Base-by-base conservation (phyloP, 176 grass and related monocot species). In the Poa pratensis region DNA sequence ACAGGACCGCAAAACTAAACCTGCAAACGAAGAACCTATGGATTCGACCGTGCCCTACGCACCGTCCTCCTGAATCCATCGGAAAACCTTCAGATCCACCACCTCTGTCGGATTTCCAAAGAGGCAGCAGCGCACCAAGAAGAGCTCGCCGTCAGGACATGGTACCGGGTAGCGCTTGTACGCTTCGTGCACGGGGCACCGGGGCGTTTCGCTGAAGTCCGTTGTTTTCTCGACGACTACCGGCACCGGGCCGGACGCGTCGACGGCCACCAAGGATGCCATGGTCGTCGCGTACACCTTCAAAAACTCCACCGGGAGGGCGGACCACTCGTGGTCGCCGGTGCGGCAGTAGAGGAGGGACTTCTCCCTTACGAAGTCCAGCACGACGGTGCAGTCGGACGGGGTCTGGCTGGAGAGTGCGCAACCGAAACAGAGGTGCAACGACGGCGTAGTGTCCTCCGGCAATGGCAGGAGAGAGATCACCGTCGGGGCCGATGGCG, bases 311-410 rank as follows among this genome's bases (percentile, higher is more conserved):
- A 43, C 27, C 16, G 48, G 49, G 16, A 75, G 35, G 49, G 24
- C 7, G 27, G 73, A 75, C 73, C 73, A 75, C 16, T 34, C 48
- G 17, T 26, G 8, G 73, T 75, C 73, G 17, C 27, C 49, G 9
- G 48, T 16, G 16, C 26, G 73, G 73, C 73, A 75, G 27, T 76
- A 32, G 17, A 76, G 73, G 49, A 76, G 17, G 1, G 73, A 76
- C 27, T 34, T 54, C 5, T 70, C 67, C 10, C 20, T 13, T 9
- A 22, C 9, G 16, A 43, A 6, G 49, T 13, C 73, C 18, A 76
- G 27, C 27, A 76, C 0, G 43, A 55, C 49, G 73, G 20, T 45
- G 68, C 67, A 43, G 35, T 63, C 24, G 60, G 68, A 10, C 37
- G 68, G 50, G 19, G 28, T n/a, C 11, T 13, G 73, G 3, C 18